A percentile compares a stretch with the other conserved stretches of the same genome.
These are phyloP conservation scores for Botrytis medusae DNA, from an alignment of 2,329 filamentous ascomycete genomes.

Conservation along the genomic window DNA sequence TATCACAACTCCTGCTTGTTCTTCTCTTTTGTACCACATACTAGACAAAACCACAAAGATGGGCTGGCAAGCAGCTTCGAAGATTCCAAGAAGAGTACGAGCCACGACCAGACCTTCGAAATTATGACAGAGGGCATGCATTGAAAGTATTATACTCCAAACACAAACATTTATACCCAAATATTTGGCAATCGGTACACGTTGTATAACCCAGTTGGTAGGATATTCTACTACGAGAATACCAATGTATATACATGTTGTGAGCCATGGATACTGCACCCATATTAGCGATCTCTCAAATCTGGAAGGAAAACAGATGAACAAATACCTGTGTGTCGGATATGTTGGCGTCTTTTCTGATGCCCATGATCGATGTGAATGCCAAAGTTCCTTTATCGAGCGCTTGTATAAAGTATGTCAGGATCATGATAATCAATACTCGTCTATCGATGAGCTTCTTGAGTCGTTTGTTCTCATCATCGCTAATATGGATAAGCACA, in stretches of 20 bases:
- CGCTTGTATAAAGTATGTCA: slow-evolving; percentile 49
- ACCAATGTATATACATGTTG: slow-evolving; percentile 35
- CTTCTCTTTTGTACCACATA: slow-evolving; percentile 71
- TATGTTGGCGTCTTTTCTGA: slow-evolving; percentile 31
- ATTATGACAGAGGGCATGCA: slow-evolving; percentile 46
- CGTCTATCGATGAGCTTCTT: slow-evolving; percentile 65
- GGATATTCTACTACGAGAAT: slow-evolving; percentile 43
- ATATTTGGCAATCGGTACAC: slow-evolving; percentile 19
- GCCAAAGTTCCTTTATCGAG: slow-evolving; percentile 39
- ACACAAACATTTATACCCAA: slow-evolving; percentile 14
- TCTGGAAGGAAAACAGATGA: slow-evolving; percentile 39
- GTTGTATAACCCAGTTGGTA: slow-evolving; percentile 40
- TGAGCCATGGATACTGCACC: slow-evolving; percentile 33
- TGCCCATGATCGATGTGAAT: slow-evolving; percentile 37
- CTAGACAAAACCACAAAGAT: slow-evolving; percentile 59
- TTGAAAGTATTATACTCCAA: slow-evolving; percentile 14
- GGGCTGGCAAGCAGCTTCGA: slow-evolving; percentile 67
- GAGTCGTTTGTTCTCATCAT: slow-evolving; percentile 60
- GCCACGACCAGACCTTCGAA: slow-evolving; percentile 61
- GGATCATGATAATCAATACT: slow-evolving; percentile 68
- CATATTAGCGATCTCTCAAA: slow-evolving; percentile 47
- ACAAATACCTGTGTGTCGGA: slow-evolving; percentile 57
- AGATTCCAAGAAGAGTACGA: slow-evolving; percentile 65
- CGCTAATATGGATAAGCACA: slow-evolving; percentile 55
- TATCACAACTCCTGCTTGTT: slow-evolving; percentile 62